Base-by-base conservation (phyloP, 176 grass and related monocot genomes). In the Chloris gayana region DNA sequence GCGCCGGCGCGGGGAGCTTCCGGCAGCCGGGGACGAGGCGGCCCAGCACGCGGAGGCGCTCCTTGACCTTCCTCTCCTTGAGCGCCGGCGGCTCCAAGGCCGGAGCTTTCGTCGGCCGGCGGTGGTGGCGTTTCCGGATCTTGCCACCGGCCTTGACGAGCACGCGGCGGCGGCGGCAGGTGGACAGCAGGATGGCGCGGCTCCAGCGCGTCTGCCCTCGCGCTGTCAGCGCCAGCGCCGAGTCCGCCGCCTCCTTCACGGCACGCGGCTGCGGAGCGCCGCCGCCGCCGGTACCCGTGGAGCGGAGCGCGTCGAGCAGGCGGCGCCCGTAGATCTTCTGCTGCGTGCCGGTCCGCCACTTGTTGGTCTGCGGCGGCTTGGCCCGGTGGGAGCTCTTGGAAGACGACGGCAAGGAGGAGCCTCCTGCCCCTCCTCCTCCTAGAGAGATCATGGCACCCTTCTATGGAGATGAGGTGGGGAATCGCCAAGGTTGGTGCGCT, bases 181-280 rank as follows among this genome's bases (percentile, higher is more conserved):
- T 72, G 68, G 75, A 73, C 11, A 99, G 85, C 57, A 99, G 84
- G 78, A 99, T 93, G 63, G 96, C 92, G 11, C 96, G 92, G 88
- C 96, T 99, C 96, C 96, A 99, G 32, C 92, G 88, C 14, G 96
- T 91, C 82, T 91, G 96, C 0, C 92, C 96, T 8, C 86, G 75
- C 58, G 96, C 96, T 1, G 93, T 99, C 30, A 95, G 86, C 33
- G 92, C 96, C 12, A 99, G 96, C 45, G 90, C 96, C 14, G 96
- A 99, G 64, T 99, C 90, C 0, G 92, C 96, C 25, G 86, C 93
- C 3, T 77, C 86, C 88, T 95, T 99, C n/a, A 99, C 86, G 39
- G 86, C 86, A 10, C 92, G 84, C 1, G 92, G 75, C 80, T 76
- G n/a, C 45, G n/a, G 47, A 19, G 53, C 22, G 21, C 22, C 51